Percentiles rank a stretch among this genome's conserved stretches.
Conservation (phyloP, 169 alveolate genomes). For the Plasmodium malariae region DNA sequence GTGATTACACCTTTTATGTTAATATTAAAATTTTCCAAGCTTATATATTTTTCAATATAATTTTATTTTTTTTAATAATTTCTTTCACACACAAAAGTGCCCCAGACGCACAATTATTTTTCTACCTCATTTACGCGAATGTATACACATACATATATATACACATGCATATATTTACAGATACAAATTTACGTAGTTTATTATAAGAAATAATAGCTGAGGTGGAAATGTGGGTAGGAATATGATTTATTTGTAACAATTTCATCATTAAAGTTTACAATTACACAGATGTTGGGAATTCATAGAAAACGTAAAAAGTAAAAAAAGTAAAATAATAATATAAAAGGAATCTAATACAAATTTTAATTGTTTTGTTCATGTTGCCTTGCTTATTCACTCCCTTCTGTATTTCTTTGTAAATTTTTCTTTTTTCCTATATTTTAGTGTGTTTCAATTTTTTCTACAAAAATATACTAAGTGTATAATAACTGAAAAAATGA, state of each 20-base stretch:
- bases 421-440: too few species aligned
- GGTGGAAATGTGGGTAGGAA: neutral
- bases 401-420: too few species aligned
- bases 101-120: slow-evolving; percentile 20
- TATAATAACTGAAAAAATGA: too few species aligned
- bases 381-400: too few species aligned
- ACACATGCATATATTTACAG: neutral
- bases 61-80: neutral
- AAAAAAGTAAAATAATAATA: neutral
- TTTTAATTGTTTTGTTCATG: neutral
- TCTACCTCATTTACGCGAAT: neutral
- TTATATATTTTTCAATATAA: neutral
- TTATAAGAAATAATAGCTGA: neutral
- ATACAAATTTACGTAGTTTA: neutral
- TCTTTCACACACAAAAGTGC: slow-evolving; percentile 13
- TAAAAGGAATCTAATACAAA: slow-evolving; percentile 14
- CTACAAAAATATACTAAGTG: too few species aligned
- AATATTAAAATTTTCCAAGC: neutral
- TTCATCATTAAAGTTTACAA: slow-evolving; percentile 6
- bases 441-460: too few species aligned
- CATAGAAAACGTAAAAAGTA: neutral
- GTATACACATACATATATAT: neutral
- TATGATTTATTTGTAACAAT: neutral
- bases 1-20: neutral
- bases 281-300: neutral